Conservation (phyloP, 495 filamentous ascomycete species). For the Chaetomidium leptoderma region DNA sequence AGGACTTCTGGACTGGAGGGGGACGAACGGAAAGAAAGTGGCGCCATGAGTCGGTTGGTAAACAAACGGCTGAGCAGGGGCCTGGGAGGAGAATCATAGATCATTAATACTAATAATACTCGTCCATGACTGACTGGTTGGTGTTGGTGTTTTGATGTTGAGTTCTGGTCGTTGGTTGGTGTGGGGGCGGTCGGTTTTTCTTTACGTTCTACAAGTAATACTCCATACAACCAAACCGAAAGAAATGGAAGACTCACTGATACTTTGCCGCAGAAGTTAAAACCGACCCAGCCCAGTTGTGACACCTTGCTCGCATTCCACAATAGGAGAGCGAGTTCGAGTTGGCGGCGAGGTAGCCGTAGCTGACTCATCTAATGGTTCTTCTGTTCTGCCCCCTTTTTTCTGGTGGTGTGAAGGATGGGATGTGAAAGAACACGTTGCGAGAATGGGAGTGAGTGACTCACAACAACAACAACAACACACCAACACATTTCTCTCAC, state of each 20-base stretch:
- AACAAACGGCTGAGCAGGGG: background rate
- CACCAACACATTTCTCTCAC: background rate
- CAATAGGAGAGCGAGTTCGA: background rate
- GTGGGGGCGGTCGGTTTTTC: background rate
- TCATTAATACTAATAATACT: constrained; percentile 9
- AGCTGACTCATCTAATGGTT: background rate
- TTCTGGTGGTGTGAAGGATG: background rate
- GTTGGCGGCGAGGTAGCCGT: background rate
- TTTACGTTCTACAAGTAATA: too few species aligned
- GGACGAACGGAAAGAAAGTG: background rate
- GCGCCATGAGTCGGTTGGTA: background rate
- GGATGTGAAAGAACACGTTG: constrained; percentile 10
- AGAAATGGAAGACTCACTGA: background rate
- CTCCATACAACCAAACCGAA: background rate
- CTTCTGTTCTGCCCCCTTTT: too few species aligned
- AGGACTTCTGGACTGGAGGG: too few species aligned
- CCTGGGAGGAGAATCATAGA: background rate
- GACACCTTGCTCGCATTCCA: constrained; percentile 3
- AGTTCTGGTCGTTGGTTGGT: background rate
- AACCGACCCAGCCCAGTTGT: background rate
- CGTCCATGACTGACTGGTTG: background rate
- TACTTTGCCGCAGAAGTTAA: too few species aligned
- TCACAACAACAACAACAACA: background rate
- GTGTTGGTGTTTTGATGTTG: too few species aligned
- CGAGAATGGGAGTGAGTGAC: background rate